Evolutionary conservation across 2,329 filamentous ascomycete species (phyloP), one percentile per base, ranked within the genome.

Genomic region (Talaromyces sp.): DNA sequence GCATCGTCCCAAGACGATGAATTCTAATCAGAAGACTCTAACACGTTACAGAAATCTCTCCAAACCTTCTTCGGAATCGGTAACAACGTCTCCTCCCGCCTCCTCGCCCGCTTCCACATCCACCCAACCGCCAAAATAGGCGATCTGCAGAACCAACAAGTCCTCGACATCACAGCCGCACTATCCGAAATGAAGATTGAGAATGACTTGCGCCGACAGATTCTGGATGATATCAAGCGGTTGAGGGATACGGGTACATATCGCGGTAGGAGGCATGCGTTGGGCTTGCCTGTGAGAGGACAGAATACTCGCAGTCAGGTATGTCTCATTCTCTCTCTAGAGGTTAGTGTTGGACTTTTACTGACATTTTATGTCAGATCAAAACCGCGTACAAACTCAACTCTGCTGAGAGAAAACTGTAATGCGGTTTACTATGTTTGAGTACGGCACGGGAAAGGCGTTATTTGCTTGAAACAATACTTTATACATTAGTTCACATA

Each of bases 151-250:
- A 87, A 89, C 66, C 88, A 90, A 76, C 93, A 92, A 67, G 82
- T 97, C 70, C 89, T 92, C 61, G 89, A 90, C 62, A 83, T 99
- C 67, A 95, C 90, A 24, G 90, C 90, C 60, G 92, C 96, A 73
- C 83, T 99, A 47, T 91, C 92, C 16, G 89, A 88, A 63, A 93
- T 99, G 92, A 96, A 90, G 66, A 92, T 98, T 72, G 95, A 97
- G 78, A 96, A 90, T 77, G 93, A 98, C 73, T 84, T 96, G 69
- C 84, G 88, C 73, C 86, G 90, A 74, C 82, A 91, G 66, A 80
- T 97, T 43, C 85, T 89, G 72, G 92, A 97, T 59, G 95, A 98
- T 74, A 96, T 99, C 71, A 84, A 84, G 75, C 84, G 94, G 66
- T 74, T 99, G 77, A 91, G 90, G 76, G 93, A 97, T 73, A 97